Evolutionary conservation across 2,329 filamentous ascomycete species (phyloP).

Genomic region (Rosellinia necatrix): DNA sequence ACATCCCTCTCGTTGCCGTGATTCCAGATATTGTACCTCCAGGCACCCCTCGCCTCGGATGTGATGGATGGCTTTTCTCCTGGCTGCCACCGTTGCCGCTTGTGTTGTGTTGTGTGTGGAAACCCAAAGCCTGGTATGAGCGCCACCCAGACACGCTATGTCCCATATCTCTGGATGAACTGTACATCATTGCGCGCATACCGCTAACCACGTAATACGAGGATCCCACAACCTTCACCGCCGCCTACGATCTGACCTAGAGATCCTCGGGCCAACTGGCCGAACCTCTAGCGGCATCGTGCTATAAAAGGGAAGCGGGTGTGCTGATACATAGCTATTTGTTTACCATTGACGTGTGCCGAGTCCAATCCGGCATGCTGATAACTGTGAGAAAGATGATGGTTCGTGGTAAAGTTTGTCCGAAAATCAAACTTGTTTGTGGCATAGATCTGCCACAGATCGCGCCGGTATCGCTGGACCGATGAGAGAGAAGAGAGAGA

Average conservation of each 20-base stretch:
- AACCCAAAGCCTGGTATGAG: constrained; percentile 1
- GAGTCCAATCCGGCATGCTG: not conserved
- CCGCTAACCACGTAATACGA: not conserved
- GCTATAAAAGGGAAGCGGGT: not conserved
- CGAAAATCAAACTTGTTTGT: constrained; percentile 5
- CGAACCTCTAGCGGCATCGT: not conserved
- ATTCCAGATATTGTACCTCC: constrained; percentile 1
- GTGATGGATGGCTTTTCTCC: not conserved
- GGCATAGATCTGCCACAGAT: constrained; percentile 3
- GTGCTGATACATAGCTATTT: not conserved
- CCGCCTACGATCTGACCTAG: no score
- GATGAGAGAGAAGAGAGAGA: not conserved
- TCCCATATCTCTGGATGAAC: constrained; percentile 10
- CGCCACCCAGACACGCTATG: not conserved
- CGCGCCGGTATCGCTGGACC: constrained; percentile 21
- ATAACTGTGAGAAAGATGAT: not conserved
- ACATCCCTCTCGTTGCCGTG: not conserved
- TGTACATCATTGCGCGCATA: constrained; percentile 13
- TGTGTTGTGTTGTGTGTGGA: not conserved
- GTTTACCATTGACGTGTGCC: not conserved
- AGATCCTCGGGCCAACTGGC: not conserved
- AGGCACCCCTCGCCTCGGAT: not conserved
- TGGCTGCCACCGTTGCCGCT: not conserved
- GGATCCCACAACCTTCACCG: not conserved
- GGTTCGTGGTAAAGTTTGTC: not conserved